A percentile compares a stretch with the other conserved stretches of the same genome.
Conservation (phyloP, 495 filamentous ascomycete species). For the Tuber microsphaerosporum region DNA sequence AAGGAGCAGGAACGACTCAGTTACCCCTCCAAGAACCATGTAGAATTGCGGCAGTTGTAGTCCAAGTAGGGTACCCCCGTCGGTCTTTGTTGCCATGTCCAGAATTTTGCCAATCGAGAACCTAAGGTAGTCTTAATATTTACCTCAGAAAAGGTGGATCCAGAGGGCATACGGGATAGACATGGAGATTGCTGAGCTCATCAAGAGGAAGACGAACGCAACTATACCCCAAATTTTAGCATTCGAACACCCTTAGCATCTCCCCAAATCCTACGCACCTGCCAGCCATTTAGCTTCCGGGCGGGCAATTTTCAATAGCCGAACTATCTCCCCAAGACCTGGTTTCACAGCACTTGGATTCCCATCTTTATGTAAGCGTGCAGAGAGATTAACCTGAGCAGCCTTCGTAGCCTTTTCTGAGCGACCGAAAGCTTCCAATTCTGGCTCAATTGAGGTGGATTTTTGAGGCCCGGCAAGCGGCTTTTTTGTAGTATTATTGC, state of each 20-base stretch:
- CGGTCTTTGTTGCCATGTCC: conserved; percentile 66
- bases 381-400: conserved; percentile 82
- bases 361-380: conserved; percentile 74
- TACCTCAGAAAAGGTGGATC: background rate
- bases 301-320: conserved; percentile 78
- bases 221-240: conserved; percentile 38
- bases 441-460: conserved; percentile 42
- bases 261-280: conserved; percentile 21
- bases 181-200: conserved; percentile 87
- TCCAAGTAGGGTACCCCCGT: conserved; percentile 60
- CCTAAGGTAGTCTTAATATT: conserved; percentile 27
- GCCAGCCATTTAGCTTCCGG: conserved; percentile 74
- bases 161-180: conserved; percentile 58
- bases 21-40: conserved; percentile 56
- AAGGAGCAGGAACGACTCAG: conserved; percentile 11
- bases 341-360: conserved; percentile 55
- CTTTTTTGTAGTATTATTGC: background rate
- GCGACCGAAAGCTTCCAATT: conserved; percentile 55
- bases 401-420: conserved; percentile 78
- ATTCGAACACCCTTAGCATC: background rate
- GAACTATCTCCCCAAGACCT: conserved; percentile 70
- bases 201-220: conserved; percentile 73
- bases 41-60: conserved; percentile 71
- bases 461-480: conserved; percentile 5
- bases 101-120: conserved; percentile 94